phyloP scores from a whole-genome alignment of 768 basidiomycete species.

The Leccinum sublutescens region DNA sequence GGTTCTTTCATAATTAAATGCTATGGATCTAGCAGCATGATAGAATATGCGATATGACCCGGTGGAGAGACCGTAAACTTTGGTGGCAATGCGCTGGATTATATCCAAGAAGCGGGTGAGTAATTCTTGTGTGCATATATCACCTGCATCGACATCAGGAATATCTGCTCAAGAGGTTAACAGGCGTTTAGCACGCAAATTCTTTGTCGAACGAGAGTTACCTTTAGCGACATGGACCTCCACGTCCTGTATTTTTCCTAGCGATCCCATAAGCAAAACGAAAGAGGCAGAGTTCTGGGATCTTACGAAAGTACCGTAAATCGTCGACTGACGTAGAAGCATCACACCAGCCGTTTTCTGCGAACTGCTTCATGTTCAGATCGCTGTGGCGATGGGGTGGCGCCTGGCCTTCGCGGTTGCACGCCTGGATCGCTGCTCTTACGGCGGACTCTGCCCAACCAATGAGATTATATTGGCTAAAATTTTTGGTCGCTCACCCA shows the following conservation, averaged over 20 bases:
- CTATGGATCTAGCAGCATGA: constrained; percentile 71
- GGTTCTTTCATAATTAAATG: constrained; percentile 85
- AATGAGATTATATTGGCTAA: background rate
- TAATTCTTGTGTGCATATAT: constrained; percentile 46
- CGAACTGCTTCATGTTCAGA: too few species aligned
- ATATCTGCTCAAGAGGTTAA: constrained; percentile 43
- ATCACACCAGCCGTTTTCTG: too few species aligned
- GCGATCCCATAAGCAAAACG: background rate
- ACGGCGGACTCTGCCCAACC: background rate
- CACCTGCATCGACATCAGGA: constrained; percentile 43
- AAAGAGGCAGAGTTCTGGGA: background rate
- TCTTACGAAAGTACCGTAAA: too few species aligned
- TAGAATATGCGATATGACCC: constrained; percentile 80
- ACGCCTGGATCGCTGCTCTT: background rate
- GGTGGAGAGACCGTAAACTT: constrained; percentile 67
- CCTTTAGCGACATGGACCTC: constrained; percentile 62
- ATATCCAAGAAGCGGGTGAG: constrained; percentile 53
- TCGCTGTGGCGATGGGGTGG: constrained; percentile 11
- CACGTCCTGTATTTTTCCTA: constrained; percentile 53
- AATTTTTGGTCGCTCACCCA: constrained; percentile 29
- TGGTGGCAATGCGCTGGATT: constrained; percentile 46
- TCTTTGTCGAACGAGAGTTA: constrained; percentile 17
- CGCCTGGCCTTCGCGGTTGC: background rate
- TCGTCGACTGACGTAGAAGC: too few species aligned
- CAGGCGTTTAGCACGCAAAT: background rate